phyloP scores from a whole-genome alignment of 441 rosid species.

The Viola pubescens region DNA sequence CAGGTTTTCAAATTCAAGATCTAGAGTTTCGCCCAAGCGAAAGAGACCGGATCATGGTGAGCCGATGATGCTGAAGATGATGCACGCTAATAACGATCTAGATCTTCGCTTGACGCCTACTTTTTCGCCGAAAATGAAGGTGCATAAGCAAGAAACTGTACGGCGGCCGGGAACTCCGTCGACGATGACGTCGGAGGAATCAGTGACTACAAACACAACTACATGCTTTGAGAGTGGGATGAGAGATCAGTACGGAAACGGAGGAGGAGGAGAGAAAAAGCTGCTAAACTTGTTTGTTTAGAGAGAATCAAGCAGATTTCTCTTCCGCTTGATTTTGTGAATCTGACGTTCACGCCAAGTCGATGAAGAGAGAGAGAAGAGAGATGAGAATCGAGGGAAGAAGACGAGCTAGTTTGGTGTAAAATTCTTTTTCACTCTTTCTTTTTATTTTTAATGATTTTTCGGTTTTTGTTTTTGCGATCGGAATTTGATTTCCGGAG shows the following conservation, averaged over 20 bases:
- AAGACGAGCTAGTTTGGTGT: constrained; percentile 8
- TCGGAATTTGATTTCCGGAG: constrained; percentile 34
- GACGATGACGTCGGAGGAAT: constrained; percentile 70
- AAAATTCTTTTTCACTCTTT: constrained; percentile 9
- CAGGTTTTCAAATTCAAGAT: constrained; percentile 55
- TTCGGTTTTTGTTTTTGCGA: constrained; percentile 7
- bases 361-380: not conserved
- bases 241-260: constrained; percentile 30
- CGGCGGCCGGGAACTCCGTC: constrained; percentile 56
- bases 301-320: constrained; percentile 9
- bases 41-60: constrained; percentile 24
- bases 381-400: not conserved
- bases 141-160: constrained; percentile 20
- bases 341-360: constrained; percentile 13
- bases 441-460: constrained; percentile 5
- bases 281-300: constrained; percentile 51
- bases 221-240: constrained; percentile 50
- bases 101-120: constrained; percentile 46
- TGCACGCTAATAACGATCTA: constrained; percentile 33
- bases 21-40: constrained; percentile 39
- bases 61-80: constrained; percentile 11
- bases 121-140: constrained; percentile 15
- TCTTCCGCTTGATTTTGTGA: constrained; percentile 8
- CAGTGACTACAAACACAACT: constrained; percentile 66
- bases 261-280: constrained; percentile 33